Percentiles rank a stretch among this genome's conserved stretches.
These are phyloP conservation scores for Candida insectorum DNA, from an alignment of 805 yeast species.

Conservation along the genomic window DNA sequence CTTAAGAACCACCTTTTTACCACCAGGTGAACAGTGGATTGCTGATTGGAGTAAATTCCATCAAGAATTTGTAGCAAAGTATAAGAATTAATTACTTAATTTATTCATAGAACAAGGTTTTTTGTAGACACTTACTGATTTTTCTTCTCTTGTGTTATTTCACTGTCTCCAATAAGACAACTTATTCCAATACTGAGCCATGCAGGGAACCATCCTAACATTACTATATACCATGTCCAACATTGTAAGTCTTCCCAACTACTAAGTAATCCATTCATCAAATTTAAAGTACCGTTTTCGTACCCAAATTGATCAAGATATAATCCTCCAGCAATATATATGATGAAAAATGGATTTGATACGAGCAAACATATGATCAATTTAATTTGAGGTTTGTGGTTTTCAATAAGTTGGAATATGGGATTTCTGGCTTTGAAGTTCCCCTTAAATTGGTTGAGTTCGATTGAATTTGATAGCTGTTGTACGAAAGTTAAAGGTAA, in stretches of 20 bases:
- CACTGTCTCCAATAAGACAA: slow-evolving; percentile 28
- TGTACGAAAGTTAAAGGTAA: slow-evolving; percentile 70
- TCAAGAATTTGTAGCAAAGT: slow-evolving; percentile 59
- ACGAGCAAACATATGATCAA: slow-evolving; percentile 34
- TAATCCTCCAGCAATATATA: slow-evolving; percentile 23
- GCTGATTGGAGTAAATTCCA: slow-evolving; percentile 78
- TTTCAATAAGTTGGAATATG: slow-evolving; percentile 7
- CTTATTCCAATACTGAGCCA: slow-evolving; percentile 52
- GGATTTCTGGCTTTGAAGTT: slow-evolving; percentile 6
- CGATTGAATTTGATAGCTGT: slow-evolving; percentile 21
- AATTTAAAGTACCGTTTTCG: slow-evolving; percentile 29
- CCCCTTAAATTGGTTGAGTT: slow-evolving; percentile 4
- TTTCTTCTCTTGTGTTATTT: slow-evolving; percentile 4
- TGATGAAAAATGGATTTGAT: slow-evolving; percentile 50
- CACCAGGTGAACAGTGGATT: slow-evolving; percentile 93
- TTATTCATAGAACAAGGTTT: not conserved
- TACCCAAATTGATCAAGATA: slow-evolving; percentile 24
- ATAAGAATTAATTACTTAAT: slow-evolving; percentile 21
- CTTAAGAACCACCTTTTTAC: slow-evolving; percentile 92
- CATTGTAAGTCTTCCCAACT: slow-evolving; percentile 70
- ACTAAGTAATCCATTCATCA: slow-evolving; percentile 51
- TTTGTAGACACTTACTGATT: slow-evolving; percentile 4
- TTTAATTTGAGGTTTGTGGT: slow-evolving; percentile 15
- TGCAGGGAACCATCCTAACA: slow-evolving; percentile 77
- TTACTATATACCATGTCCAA: slow-evolving; percentile 81